Base-by-base conservation (phyloP, 352 stramenopile species). In the Globisporangium iwayamae region DNA sequence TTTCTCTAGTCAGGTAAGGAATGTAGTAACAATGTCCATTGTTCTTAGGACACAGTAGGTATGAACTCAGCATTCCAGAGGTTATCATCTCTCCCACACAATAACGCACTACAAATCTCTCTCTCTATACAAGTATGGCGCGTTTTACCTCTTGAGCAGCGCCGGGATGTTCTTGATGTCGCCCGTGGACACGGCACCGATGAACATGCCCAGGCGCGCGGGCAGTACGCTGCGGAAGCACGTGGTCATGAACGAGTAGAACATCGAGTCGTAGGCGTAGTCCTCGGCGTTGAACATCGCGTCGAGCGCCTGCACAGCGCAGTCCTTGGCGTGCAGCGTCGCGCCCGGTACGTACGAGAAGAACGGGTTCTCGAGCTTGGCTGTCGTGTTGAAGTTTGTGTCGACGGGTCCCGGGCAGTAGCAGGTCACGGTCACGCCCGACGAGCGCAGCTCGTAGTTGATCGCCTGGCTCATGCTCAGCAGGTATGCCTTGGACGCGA, bases 391-490 rank as follows among this genome's bases (percentile, higher is more conserved):
- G 39, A 95, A 90, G 57, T 91, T 90, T n/a, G 88, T 91, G 34
- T 85, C 60, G 16, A 93, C 65, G 0, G 85, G 72, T 8, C 87
- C 89, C 0, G 84, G 79, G 38, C 76, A 78, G n/a, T 94, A 77
- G 68, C 79, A 88, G n/a, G 87, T 96, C 39, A 93, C 82, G 3
- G 80, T 89, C 20, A 97, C 84, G 7, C 80, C 80, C 11, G 80
- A 89, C 8, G 76, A 67, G 9, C 86, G 79, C 59, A 95, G 56
- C 65, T 97, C 89, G 54, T 93, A 93, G 65, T 88, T 85, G 65
- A 96, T 74, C 20, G 81, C 83, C 58, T 91, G 79, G 58, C 76
- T 92, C 56, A 96, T 93, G 39, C 62, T 86, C 8, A 78, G 77
- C 38, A 95, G 58, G 57, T 89, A 91, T 0, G 82, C 72, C 70